A percentile compares a stretch with the other conserved stretches of the same genome.
phyloP scores from a whole-genome alignment of 768 basidiomycete genomes.

The Asterophora lycoperdoides region DNA sequence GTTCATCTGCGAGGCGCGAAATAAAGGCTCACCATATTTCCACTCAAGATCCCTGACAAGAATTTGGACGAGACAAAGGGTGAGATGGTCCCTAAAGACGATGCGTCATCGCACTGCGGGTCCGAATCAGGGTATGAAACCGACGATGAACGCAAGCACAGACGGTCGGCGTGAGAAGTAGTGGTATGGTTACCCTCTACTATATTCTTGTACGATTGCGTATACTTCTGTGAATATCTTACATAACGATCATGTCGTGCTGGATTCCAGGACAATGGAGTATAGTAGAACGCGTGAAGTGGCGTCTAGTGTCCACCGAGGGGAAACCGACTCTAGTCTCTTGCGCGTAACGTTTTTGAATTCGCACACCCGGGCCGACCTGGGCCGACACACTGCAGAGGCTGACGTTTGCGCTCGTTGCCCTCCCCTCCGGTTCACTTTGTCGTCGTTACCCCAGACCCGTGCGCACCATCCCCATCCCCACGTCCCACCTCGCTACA shows the following conservation, averaged over 20 bases:
- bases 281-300: not conserved
- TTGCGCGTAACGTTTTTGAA: conserved; percentile 24
- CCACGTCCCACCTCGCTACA: no score
- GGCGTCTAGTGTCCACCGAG: not conserved
- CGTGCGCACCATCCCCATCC: no score
- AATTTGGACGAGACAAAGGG: conserved; percentile 10
- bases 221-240: not conserved
- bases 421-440: no score
- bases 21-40: not conserved
- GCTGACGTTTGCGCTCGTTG: no score
- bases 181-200: not conserved
- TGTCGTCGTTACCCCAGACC: no score
- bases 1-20: not conserved
- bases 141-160: conserved; percentile 5
- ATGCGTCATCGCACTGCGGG: conserved; percentile 5
- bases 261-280: not conserved
- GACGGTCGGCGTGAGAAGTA: no score
- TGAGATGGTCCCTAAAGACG: not conserved
- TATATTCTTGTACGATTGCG: no score
- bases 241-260: not conserved
- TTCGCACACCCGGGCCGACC: no score
- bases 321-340: not conserved
- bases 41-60: conserved; percentile 21
- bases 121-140: conserved; percentile 15
- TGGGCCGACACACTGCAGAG: no score